A percentile compares a stretch with the other conserved stretches of the same genome.
phyloP scores from a whole-genome alignment of 2,329 filamentous ascomycete species.

The Diaporthe vaccinii region DNA sequence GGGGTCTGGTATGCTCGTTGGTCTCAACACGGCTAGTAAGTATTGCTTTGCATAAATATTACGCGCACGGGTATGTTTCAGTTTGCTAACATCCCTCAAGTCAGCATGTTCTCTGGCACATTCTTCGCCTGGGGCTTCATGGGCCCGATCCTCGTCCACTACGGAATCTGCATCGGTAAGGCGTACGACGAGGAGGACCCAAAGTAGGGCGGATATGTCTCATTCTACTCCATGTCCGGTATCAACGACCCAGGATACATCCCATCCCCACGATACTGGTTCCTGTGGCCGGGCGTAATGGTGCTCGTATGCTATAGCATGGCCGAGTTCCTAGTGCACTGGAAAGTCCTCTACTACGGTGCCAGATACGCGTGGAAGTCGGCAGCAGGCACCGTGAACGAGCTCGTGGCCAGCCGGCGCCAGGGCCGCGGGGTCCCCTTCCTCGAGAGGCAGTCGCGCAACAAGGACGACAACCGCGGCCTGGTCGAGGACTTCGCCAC shows the following conservation, averaged over 20 bases:
- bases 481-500: constrained; percentile 57
- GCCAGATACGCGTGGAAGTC: constrained; percentile 60
- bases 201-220: constrained; percentile 59
- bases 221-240: constrained; percentile 50
- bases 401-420: constrained; percentile 51
- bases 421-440: constrained; percentile 21
- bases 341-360: constrained; percentile 54
- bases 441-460: constrained; percentile 13
- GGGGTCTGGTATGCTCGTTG: constrained; percentile 70
- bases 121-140: constrained; percentile 70
- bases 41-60: neutral
- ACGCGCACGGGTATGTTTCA: neutral
- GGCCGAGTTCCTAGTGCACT: constrained; percentile 55
- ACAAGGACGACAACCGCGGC: constrained; percentile 45
- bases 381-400: constrained; percentile 55
- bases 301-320: constrained; percentile 57
- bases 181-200: constrained; percentile 48
- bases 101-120: constrained; percentile 69
- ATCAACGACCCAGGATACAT: constrained; percentile 42
- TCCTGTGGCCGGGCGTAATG: constrained; percentile 58
- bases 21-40: constrained; percentile 64
- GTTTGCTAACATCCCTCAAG: neutral
- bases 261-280: constrained; percentile 56
- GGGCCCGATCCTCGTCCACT: constrained; percentile 67
- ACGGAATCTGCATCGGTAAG: constrained; percentile 60